A percentile compares a stretch with the other conserved stretches of the same genome.
phyloP scores from a whole-genome alignment of 805 yeast genomes.

The Debaryomyces prosopidis region DNA sequence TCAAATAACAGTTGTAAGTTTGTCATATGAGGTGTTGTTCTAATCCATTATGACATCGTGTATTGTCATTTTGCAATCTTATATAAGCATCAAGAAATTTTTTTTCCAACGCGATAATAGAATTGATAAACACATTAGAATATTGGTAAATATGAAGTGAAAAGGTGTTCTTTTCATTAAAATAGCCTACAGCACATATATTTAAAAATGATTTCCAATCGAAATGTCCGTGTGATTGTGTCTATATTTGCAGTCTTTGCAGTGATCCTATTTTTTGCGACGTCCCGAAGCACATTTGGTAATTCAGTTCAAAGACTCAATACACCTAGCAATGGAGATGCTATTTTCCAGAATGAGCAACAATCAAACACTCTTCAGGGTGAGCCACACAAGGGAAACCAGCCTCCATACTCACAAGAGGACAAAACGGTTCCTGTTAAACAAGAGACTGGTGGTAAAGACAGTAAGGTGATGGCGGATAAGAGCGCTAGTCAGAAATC shows the following conservation, averaged over 20 bases:
- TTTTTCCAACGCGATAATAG: no score
- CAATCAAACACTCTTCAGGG: conserved; percentile 32
- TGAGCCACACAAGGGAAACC: conserved; percentile 22
- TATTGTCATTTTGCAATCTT: no score
- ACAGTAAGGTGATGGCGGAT: conserved; percentile 23
- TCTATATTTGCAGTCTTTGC: conserved; percentile 53
- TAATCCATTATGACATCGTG: no score
- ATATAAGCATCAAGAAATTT: no score
- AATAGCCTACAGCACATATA: no score
- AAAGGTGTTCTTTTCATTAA: no score
- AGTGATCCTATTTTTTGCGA: conserved; percentile 49
- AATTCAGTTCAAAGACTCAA: conserved; percentile 31
- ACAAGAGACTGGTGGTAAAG: conserved; percentile 12
- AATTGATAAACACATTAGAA: no score
- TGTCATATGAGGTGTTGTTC: no score
- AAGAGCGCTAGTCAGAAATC: conserved; percentile 11
- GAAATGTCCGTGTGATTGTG: conserved; percentile 53
- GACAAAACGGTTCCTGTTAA: conserved; percentile 2
- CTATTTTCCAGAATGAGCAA: conserved; percentile 17
- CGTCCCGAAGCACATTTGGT: conserved; percentile 41
- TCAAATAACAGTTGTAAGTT: no score
- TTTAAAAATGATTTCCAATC: conserved; percentile 33
- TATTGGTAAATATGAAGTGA: no score
- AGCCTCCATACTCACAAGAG: conserved; percentile 33
- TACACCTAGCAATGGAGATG: conserved; percentile 23